Percentiles rank a stretch among this genome's conserved stretches.
These are phyloP conservation scores for Cystobasidium pallidum DNA, from an alignment of 1,284 basidiomycete species.

Conservation along the genomic window DNA sequence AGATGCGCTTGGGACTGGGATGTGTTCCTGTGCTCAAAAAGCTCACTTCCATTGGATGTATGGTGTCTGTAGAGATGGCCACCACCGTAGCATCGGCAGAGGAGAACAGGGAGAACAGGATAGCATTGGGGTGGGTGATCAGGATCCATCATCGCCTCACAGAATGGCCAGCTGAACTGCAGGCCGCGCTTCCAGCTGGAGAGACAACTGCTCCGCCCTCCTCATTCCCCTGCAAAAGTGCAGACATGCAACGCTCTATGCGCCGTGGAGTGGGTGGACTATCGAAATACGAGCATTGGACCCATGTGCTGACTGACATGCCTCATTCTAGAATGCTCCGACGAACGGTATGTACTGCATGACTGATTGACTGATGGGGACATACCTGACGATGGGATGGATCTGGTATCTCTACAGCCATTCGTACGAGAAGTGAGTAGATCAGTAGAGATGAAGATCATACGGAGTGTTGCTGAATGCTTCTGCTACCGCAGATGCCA, in stretches of 20 bases:
- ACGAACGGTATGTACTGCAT: conserved; percentile 48
- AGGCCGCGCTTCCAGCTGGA: conserved; percentile 47
- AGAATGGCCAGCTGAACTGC: not conserved
- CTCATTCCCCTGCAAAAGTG: conserved; percentile 53
- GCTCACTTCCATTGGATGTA: not conserved
- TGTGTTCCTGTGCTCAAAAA: not conserved
- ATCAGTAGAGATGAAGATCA: not conserved
- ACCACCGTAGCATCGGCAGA: conserved; percentile 37
- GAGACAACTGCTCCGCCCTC: conserved; percentile 49
- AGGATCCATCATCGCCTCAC: too few species aligned
- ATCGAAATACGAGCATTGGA: not conserved
- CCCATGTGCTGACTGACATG: not conserved
- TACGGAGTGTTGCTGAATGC: not conserved
- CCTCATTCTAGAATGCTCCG: conserved; percentile 50
- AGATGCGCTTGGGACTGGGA: not conserved
- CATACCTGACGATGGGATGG: not conserved
- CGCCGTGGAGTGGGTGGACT: conserved; percentile 51
- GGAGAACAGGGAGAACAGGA: conserved; percentile 33
- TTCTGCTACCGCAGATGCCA: conserved; percentile 48
- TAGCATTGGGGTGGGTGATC: conserved; percentile 45
- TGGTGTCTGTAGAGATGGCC: conserved; percentile 14
- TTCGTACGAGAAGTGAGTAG: conserved; percentile 52
- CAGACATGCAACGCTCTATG: conserved; percentile 52
- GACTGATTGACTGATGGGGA: not conserved
- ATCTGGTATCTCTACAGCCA: conserved; percentile 45